Evolutionary conservation across 352 stramenopile species (phyloP), one percentile per base, ranked within the genome.

Genomic region (Phytopythium helicoides): DNA sequence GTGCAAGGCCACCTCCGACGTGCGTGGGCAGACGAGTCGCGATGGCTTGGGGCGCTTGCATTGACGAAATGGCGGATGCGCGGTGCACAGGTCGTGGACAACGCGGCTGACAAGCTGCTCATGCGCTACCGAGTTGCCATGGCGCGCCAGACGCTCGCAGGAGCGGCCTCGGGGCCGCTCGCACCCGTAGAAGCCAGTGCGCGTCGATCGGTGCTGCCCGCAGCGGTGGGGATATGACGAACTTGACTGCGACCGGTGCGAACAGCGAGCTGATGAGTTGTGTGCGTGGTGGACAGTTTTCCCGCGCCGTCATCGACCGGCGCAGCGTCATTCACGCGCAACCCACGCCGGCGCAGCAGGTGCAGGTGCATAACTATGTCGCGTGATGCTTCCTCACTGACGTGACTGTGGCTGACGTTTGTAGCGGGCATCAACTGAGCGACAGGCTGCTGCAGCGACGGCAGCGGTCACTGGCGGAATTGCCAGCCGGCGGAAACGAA

Each of bases 61-160:
- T n/a, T n/a, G n/a, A n/a, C n/a, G n/a, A 18, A 25, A 9, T 51
- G n/a, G 34, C 45, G 18, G 11, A 1, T 28, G 1, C 3, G 7
- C 5, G 7, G 11, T 22, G 18, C 33, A 10, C 26, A 52, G 80
- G 73, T 82, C 45, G 68, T 71, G 47, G 71, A 86, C 37, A 71
- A 49, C n/a, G 76, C 68, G 2, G 76, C 87, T 19, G 76, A 87
- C 47, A 85, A 82, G 37, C 49, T 92, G 25, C 53, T 92, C 36
- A 78, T 80, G 63, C 63, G 69, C 23, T 79, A 88, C 50, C 69
- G 79, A 23, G 52, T 91, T 42, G 55, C 57, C 8, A 45, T 80
- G 28, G 72, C 75, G 15, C 72, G 64, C 36, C 62, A 80, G 44
- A 58, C 62, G 42, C 50, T 82, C 14, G 64, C 62, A 37, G 68